Percentiles rank a stretch among this genome's conserved stretches.
phyloP scores from a whole-genome alignment of 495 filamentous ascomycete species.

The Penicillium subrubescens region DNA sequence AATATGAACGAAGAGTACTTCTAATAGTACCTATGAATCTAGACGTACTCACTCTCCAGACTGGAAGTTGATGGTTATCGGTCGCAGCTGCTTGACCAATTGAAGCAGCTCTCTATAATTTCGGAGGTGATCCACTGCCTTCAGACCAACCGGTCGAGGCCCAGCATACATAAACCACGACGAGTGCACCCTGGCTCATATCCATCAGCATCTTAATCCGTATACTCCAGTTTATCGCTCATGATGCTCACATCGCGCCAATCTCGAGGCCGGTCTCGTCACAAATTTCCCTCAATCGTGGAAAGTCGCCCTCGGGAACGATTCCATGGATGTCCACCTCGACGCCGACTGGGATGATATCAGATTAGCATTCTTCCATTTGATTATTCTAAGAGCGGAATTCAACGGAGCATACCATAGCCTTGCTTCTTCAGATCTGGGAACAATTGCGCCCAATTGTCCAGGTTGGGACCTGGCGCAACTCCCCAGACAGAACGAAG shows the following conservation, averaged over 20 bases:
- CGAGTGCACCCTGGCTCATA: constrained; percentile 18
- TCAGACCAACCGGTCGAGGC: constrained; percentile 21
- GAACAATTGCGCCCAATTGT: constrained; percentile 26
- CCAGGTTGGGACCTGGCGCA: constrained; percentile 18
- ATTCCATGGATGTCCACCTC: constrained; percentile 26
- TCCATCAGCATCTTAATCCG: background rate
- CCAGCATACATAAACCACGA: constrained; percentile 28
- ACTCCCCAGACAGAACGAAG: constrained; percentile 31
- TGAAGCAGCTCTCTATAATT: constrained; percentile 23
- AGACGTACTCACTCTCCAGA: constrained; percentile 22
- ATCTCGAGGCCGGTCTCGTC: constrained; percentile 28
- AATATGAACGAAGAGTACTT: background rate
- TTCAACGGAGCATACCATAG: constrained; percentile 20
- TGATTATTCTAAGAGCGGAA: background rate
- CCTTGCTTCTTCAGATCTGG: constrained; percentile 26
- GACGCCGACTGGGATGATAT: constrained; percentile 18
- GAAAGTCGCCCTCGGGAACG: constrained; percentile 13
- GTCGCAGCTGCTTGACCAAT: constrained; percentile 14
- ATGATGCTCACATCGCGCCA: constrained; percentile 20
- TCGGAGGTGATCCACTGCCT: constrained; percentile 20
- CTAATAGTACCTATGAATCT: too few species aligned
- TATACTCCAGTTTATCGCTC: too few species aligned
- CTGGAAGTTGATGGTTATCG: constrained; percentile 28
- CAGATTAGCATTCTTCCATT: background rate
- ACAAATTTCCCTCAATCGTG: constrained; percentile 20